Evolutionary conservation across 371 early-diverging fungal species (phyloP).

Genomic region (Rhizomucor pusillus): DNA sequence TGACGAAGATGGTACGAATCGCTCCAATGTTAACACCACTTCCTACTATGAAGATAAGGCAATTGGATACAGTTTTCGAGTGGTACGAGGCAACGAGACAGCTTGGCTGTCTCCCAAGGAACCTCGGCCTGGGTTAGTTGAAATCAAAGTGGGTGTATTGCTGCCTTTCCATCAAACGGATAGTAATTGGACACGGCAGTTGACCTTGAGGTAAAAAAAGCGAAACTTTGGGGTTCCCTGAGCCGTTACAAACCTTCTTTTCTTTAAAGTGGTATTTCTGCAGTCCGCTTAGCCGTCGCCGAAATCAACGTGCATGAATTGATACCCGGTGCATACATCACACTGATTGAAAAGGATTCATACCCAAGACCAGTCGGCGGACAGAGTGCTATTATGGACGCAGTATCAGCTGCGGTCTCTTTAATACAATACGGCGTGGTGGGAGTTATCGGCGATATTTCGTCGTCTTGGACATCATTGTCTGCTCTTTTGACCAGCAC

Average conservation of each 20-base stretch:
- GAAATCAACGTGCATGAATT: constrained; percentile 52
- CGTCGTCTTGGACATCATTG: constrained; percentile 56
- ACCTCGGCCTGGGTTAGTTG: constrained; percentile 17
- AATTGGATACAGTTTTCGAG: constrained; percentile 18
- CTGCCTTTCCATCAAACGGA: constrained; percentile 49
- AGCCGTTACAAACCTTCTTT: neutral
- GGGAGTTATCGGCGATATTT: constrained; percentile 58
- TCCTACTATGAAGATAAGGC: constrained; percentile 10
- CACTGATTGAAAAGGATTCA: constrained; percentile 57
- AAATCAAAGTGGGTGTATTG: constrained; percentile 52
- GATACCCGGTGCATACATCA: constrained; percentile 58
- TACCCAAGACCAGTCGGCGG: constrained; percentile 47
- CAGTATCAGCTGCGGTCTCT: constrained; percentile 53
- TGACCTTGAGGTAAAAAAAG: constrained; percentile 37
- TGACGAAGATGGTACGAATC: constrained; percentile 10
- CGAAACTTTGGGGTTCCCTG: neutral
- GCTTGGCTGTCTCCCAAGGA: constrained; percentile 27
- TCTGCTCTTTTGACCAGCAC: constrained; percentile 57
- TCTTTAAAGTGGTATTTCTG: constrained; percentile 50
- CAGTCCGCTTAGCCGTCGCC: constrained; percentile 53
- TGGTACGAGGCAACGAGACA: constrained; percentile 22
- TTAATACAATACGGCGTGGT: constrained; percentile 54
- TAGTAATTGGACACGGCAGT: constrained; percentile 28
- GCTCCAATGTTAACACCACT: constrained; percentile 1
- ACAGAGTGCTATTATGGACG: constrained; percentile 44